phyloP scores from a whole-genome alignment of 345 rosid species.

The Sisymbrium irio region DNA sequence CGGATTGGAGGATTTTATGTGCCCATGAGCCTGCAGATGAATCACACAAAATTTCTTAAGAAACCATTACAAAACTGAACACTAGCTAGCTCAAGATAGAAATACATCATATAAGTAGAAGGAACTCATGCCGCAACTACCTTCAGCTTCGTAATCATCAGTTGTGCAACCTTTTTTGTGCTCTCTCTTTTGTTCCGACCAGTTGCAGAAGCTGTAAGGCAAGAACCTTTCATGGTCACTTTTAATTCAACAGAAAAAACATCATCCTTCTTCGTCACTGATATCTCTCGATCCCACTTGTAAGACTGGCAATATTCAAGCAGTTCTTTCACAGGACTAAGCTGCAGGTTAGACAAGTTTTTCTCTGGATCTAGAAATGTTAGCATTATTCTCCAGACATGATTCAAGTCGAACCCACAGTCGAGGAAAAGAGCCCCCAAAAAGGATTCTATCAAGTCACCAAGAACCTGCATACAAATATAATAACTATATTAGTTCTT shows the following conservation, averaged over 20 bases:
- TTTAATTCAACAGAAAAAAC: constrained; percentile 47
- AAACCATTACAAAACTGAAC: constrained; percentile 14
- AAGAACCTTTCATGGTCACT: constrained; percentile 40
- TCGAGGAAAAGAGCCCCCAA: constrained; percentile 84
- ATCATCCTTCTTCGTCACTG: constrained; percentile 40
- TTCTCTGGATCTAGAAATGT: constrained; percentile 60
- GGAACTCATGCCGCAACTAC: constrained; percentile 35
- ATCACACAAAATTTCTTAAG: constrained; percentile 15
- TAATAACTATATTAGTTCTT: constrained; percentile 10
- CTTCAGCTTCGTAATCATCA: constrained; percentile 52
- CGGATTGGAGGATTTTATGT: constrained; percentile 42
- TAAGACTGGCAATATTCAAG: constrained; percentile 68
- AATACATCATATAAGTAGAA: constrained; percentile 15
- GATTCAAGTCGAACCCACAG: constrained; percentile 67
- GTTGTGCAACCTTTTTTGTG: constrained; percentile 51
- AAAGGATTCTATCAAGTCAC: constrained; percentile 86
- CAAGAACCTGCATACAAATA: constrained; percentile 61
- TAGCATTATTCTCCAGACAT: constrained; percentile 68
- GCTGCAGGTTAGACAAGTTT: constrained; percentile 58
- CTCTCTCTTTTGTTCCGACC: constrained; percentile 62
- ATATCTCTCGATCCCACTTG: constrained; percentile 44
- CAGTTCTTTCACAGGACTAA: constrained; percentile 65
- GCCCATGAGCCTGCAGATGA: constrained; percentile 58
- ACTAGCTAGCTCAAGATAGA: constrained; percentile 9
- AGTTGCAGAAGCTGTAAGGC: constrained; percentile 40